These are phyloP conservation scores for Geranium incanum DNA, from an alignment of 441 rosid genomes.

Conservation along the genomic window DNA sequence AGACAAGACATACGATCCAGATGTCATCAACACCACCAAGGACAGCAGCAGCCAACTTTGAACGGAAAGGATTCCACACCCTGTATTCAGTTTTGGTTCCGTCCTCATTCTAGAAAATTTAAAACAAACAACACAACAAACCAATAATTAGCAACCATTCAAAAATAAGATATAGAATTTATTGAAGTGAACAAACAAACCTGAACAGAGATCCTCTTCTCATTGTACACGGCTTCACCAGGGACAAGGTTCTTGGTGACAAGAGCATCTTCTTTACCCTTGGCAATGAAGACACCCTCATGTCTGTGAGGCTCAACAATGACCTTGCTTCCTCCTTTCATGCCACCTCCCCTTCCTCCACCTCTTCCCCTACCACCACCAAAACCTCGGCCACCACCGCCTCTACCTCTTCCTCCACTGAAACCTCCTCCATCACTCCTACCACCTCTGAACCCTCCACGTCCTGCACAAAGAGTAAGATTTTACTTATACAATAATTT, in stretches of 20 bases:
- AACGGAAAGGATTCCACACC: conserved; percentile 88
- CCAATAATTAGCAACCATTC: background rate
- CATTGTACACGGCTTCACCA: conserved; percentile 91
- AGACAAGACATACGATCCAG: conserved; percentile 55
- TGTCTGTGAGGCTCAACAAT: conserved; percentile 89
- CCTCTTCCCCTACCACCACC: conserved; percentile 38
- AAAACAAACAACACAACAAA: background rate
- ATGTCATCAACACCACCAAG: conserved; percentile 92
- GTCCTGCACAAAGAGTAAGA: background rate
- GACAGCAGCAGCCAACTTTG: conserved; percentile 84
- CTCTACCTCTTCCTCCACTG: conserved; percentile 33
- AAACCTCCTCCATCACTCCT: conserved; percentile 51
- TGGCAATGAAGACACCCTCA: conserved; percentile 78
- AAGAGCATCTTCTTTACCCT: conserved; percentile 95
- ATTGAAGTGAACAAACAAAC: conserved; percentile 21
- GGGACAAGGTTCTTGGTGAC: conserved; percentile 89
- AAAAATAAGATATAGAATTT: too few species aligned
- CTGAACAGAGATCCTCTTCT: conserved; percentile 86
- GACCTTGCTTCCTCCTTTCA: conserved; percentile 91
- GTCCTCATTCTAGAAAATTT: conserved; percentile 55
- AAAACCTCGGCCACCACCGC: conserved; percentile 31
- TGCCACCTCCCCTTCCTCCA: conserved; percentile 59
- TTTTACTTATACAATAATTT: background rate
- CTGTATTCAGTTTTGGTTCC: conserved; percentile 83
- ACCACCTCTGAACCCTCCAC: conserved; percentile 52